Percentiles rank a stretch among this genome's conserved stretches.
These are phyloP conservation scores for Cyclocybe cylindracea DNA, from an alignment of 768 basidiomycete species.

Conservation along the genomic window DNA sequence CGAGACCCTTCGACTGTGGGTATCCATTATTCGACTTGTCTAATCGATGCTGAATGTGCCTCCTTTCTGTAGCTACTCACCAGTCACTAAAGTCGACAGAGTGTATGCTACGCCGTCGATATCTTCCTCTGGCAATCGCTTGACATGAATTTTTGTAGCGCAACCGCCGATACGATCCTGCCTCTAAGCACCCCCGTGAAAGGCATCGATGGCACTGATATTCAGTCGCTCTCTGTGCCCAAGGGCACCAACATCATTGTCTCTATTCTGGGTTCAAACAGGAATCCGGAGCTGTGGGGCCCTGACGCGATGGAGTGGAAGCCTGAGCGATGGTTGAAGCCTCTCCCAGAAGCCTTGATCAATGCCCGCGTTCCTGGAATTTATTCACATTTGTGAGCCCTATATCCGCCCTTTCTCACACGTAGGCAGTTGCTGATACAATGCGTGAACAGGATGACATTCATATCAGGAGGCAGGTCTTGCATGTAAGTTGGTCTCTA, in stretches of 20 bases:
- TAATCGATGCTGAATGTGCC: not conserved
- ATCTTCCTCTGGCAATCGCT: not conserved
- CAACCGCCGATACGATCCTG: conserved; percentile 36
- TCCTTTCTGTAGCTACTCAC: conserved; percentile 16
- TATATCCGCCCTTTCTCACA: not conserved
- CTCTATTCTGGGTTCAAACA: conserved; percentile 36
- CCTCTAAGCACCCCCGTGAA: conserved; percentile 41
- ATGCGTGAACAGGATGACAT: conserved; percentile 14
- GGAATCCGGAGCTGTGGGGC: conserved; percentile 43
- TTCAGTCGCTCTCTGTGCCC: conserved; percentile 34
- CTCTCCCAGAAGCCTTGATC: conserved; percentile 32
- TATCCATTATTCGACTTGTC: not conserved
- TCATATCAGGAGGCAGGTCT: conserved; percentile 17
- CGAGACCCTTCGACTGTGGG: conserved; percentile 41
- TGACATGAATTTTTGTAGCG: not conserved
- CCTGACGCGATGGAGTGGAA: conserved; percentile 46
- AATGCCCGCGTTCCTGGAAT: conserved; percentile 43
- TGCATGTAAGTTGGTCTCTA: not conserved
- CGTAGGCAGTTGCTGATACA: not conserved
- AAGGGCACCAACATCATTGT: conserved; percentile 37
- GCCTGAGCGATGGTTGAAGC: conserved; percentile 47
- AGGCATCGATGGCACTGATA: conserved; percentile 36
- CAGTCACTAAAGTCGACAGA: conserved; percentile 12
- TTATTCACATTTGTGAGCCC: conserved; percentile 42
- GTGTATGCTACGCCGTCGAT: conserved; percentile 11